phyloP scores from a whole-genome alignment of 306 rosid species.

The Cajanus cajan region DNA sequence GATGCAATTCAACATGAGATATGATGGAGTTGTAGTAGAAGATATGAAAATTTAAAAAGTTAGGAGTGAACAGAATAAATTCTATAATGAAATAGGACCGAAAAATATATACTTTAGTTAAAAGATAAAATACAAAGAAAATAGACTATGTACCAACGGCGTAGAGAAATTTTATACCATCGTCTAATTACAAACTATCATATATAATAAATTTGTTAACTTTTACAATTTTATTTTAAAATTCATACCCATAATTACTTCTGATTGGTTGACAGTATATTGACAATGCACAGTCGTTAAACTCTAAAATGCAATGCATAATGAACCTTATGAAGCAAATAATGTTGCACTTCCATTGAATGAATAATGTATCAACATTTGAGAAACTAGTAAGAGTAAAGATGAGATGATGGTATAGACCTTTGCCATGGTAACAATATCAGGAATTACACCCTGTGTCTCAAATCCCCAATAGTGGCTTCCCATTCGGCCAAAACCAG shows the following conservation, averaged over 20 bases:
- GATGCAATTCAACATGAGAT: conserved; percentile 31
- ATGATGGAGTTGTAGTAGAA: conserved; percentile 6
- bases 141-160: too few relatives aligned
- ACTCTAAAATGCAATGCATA: neutral
- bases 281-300: too few relatives aligned
- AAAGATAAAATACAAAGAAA: too few relatives aligned
- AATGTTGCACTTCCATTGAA: conserved; percentile 23
- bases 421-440: conserved; percentile 98
- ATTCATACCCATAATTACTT: too few relatives aligned
- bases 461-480: conserved; percentile 95
- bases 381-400: neutral
- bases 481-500: conserved; percentile 93
- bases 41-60: conserved; percentile 3
- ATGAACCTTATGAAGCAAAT: neutral
- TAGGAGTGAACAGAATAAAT: neutral
- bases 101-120: neutral
- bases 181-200: too few relatives aligned
- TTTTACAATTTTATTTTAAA: too few relatives aligned
- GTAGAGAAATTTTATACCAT: too few relatives aligned
- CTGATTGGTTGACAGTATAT: too few relatives aligned
- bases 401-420: conserved; percentile 35
- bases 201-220: too few relatives aligned
- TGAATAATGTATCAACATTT: neutral
- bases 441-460: conserved; percentile 89
- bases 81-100: neutral